Evolutionary conservation across 768 basidiomycete genomes (phyloP).

Genomic region (Mycena rosella): DNA sequence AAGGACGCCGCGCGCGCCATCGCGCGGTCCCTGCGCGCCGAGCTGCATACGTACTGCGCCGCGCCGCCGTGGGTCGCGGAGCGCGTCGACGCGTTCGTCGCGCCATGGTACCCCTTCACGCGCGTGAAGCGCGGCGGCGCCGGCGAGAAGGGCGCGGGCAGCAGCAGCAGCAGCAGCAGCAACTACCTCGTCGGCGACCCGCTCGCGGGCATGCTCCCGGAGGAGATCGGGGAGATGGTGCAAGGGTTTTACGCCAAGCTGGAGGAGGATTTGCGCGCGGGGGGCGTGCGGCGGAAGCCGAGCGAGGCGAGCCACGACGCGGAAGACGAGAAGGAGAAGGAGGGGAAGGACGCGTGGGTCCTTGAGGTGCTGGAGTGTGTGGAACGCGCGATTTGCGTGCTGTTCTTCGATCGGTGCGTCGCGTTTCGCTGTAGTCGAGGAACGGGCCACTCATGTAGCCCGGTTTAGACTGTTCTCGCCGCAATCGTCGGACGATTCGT

Average conservation of each 20-base stretch:
- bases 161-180: slow-evolving; percentile 53
- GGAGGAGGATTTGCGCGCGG: slow-evolving; percentile 69
- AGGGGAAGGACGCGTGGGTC: slow-evolving; percentile 60
- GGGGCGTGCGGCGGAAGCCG: slow-evolving; percentile 27
- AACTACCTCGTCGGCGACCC: slow-evolving; percentile 53
- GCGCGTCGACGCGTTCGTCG: slow-evolving; percentile 67
- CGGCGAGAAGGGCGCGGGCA: slow-evolving; percentile 47
- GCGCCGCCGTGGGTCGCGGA: slow-evolving; percentile 69
- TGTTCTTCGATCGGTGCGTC: slow-evolving; percentile 88
- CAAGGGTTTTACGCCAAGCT: slow-evolving; percentile 79
- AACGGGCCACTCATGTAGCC: neutral
- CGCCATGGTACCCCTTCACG: slow-evolving; percentile 68
- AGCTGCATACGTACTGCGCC: slow-evolving; percentile 65
- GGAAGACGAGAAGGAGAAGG: slow-evolving; percentile 43
- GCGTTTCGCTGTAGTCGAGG: slow-evolving; percentile 4
- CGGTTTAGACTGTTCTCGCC: slow-evolving; percentile 80
- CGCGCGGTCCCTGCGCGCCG: slow-evolving; percentile 64
- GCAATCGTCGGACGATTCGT: slow-evolving; percentile 73
- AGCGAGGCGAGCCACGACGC: slow-evolving; percentile 47
- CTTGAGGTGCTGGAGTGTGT: slow-evolving; percentile 77
- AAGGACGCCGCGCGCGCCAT: slow-evolving; percentile 68
- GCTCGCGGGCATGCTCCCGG: slow-evolving; percentile 58
- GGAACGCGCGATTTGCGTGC: slow-evolving; percentile 75
- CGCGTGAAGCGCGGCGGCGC: slow-evolving; percentile 35
- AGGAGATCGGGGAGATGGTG: slow-evolving; percentile 65